Evolutionary conservation across 495 filamentous ascomycete species (phyloP).

Genomic region (Penicillium coffeae): DNA sequence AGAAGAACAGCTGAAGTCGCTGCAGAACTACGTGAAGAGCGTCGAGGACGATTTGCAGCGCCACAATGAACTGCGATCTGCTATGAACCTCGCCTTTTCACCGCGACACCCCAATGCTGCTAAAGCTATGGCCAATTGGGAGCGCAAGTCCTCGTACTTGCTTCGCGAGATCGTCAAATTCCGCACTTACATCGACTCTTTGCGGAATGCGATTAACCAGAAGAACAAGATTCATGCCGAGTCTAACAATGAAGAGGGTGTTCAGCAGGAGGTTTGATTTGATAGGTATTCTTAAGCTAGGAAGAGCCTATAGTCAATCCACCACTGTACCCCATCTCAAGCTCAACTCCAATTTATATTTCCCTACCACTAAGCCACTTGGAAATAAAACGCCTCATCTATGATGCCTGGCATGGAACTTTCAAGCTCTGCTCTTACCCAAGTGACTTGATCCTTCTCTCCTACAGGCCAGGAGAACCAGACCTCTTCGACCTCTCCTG

Average conservation of each 20-base stretch:
- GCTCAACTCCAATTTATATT: not conserved
- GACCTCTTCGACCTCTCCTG: no score
- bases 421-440: not conserved
- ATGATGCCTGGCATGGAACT: no score
- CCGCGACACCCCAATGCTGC: conserved; percentile 75
- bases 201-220: conserved; percentile 54
- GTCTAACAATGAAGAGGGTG: conserved; percentile 17
- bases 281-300: not conserved
- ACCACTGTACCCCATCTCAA: not conserved
- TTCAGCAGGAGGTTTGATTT: not conserved
- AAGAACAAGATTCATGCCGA: conserved; percentile 52
- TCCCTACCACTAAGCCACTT: no score
- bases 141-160: conserved; percentile 87
- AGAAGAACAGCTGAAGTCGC: conserved; percentile 70
- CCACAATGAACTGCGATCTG: conserved; percentile 80
- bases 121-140: conserved; percentile 93
- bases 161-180: conserved; percentile 96
- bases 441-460: conserved; percentile 10
- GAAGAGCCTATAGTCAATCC: not conserved
- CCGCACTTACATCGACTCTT: conserved; percentile 83
- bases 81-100: conserved; percentile 87
- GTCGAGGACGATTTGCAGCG: conserved; percentile 80
- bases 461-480: conserved; percentile 4
- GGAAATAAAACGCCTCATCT: no score
- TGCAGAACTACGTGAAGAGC: conserved; percentile 75